A percentile compares a stretch with the other conserved stretches of the same genome.
Evolutionary conservation across 495 filamentous ascomycete genomes (phyloP).

Genomic region (Saxophila tyrrhenica): DNA sequence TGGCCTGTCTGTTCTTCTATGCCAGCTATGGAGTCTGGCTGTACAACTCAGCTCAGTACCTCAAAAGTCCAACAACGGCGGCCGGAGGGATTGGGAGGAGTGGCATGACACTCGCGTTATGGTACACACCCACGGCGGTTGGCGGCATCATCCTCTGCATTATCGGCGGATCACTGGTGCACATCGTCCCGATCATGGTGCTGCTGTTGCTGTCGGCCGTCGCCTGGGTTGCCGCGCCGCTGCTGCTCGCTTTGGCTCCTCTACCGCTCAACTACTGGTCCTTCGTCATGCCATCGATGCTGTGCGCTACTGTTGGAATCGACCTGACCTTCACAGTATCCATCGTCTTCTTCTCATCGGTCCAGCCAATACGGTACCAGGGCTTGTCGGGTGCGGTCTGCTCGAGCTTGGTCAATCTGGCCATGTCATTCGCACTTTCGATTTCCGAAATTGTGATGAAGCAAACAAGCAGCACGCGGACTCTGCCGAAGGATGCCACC

Average conservation of each 20-base stretch:
- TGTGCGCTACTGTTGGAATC: constrained; percentile 68
- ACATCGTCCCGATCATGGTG: constrained; percentile 59
- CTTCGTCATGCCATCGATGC: constrained; percentile 72
- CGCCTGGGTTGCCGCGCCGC: constrained; percentile 52
- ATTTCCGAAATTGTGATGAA: constrained; percentile 61
- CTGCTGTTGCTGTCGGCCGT: constrained; percentile 57
- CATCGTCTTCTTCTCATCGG: constrained; percentile 75
- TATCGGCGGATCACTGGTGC: constrained; percentile 62
- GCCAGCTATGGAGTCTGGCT: constrained; percentile 72
- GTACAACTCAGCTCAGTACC: constrained; percentile 65
- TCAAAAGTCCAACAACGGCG: constrained; percentile 36
- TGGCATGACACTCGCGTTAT: constrained; percentile 56
- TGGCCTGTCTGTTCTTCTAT: constrained; percentile 64
- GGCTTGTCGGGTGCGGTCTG: constrained; percentile 57
- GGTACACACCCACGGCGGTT: constrained; percentile 66
- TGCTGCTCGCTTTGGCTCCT: constrained; percentile 69
- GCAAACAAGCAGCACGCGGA: constrained; percentile 26
- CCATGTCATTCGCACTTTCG: constrained; percentile 70
- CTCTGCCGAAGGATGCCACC: constrained; percentile 6
- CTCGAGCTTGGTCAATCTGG: constrained; percentile 50
- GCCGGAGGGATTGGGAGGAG: constrained; percentile 53
- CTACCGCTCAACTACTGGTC: constrained; percentile 51
- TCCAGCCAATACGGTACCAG: constrained; percentile 56
- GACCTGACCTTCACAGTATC: constrained; percentile 76
- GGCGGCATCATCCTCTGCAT: constrained; percentile 65